These are phyloP conservation scores for Cyclospora cayetanensis DNA, from an alignment of 169 alveolate species.

Conservation along the genomic window DNA sequence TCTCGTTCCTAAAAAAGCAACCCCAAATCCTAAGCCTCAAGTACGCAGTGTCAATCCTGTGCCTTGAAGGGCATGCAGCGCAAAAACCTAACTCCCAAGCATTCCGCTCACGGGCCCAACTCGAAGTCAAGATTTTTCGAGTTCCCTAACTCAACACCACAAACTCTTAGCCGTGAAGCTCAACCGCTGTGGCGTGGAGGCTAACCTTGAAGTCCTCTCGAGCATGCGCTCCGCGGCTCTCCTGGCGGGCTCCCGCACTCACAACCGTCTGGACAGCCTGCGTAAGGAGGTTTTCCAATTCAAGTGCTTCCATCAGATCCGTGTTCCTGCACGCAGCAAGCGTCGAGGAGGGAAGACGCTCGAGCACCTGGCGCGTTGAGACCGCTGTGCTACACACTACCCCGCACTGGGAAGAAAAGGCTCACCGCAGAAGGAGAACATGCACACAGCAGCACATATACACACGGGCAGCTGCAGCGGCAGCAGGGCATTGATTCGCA, in stretches of 20 bases:
- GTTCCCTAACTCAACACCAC: not conserved
- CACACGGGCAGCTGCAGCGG: slow-evolving; percentile 2
- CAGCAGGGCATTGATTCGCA: too few species aligned
- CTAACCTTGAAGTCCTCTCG: slow-evolving; percentile 91
- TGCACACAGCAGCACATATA: not conserved
- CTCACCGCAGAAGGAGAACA: not conserved
- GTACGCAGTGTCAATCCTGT: not conserved
- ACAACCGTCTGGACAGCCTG: slow-evolving; percentile 92
- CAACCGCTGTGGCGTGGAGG: not conserved
- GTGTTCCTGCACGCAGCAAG: slow-evolving; percentile 89
- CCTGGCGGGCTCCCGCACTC: slow-evolving; percentile 95
- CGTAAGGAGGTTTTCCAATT: slow-evolving; percentile 94
- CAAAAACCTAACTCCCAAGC: not conserved
- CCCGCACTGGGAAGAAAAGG: not conserved
- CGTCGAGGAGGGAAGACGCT: not conserved
- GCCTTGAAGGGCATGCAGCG: not conserved
- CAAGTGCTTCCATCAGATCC: slow-evolving; percentile 96
- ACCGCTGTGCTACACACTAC: not conserved
- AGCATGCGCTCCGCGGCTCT: slow-evolving; percentile 99
- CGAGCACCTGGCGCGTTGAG: too few species aligned
- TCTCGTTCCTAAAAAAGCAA: slow-evolving; percentile 88
- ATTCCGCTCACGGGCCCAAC: not conserved
- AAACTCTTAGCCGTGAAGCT: not conserved
- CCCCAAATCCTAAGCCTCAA: not conserved
- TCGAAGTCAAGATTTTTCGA: not conserved